Conservation (phyloP, 306 rosid genomes). For the Medicago truncatula region DNA sequence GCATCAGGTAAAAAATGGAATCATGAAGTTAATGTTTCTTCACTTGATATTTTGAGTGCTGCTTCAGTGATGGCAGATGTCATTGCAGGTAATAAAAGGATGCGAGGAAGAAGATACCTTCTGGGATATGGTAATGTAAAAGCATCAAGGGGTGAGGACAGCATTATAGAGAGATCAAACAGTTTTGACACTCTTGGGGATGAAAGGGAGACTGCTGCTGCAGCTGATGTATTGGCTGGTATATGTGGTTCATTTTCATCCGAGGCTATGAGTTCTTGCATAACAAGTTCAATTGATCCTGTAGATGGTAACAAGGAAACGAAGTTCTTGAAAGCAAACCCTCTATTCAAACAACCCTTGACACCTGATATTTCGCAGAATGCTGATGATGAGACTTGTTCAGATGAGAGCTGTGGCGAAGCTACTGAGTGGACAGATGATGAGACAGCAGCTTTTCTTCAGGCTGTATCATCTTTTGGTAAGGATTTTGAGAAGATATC, state of each 20-base stretch:
- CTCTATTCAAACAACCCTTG: constrained; percentile 47
- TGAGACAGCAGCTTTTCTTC: constrained; percentile 79
- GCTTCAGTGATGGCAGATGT: constrained; percentile 78
- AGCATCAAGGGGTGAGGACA: constrained; percentile 47
- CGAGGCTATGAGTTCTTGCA: constrained; percentile 87
- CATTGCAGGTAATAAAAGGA: constrained; percentile 49
- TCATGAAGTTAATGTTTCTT: constrained; percentile 66
- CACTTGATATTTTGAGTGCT: constrained; percentile 86
- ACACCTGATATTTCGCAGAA: constrained; percentile 52
- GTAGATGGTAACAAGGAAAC: constrained; percentile 60
- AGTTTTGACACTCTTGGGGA: constrained; percentile 64
- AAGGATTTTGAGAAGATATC: constrained; percentile 77
- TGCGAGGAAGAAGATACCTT: constrained; percentile 52
- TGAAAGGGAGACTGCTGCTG: constrained; percentile 81
- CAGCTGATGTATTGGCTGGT: constrained; percentile 95
- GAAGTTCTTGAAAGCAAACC: constrained; percentile 56
- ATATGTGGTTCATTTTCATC: constrained; percentile 83
- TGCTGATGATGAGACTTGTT: constrained; percentile 80
- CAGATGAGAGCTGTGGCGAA: constrained; percentile 94
- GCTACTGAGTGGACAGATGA: constrained; percentile 86
- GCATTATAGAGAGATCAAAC: constrained; percentile 50
- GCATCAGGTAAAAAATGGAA: constrained; percentile 80
- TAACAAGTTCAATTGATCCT: constrained; percentile 75
- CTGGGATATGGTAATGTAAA: constrained; percentile 55
- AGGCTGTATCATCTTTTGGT: constrained; percentile 85